Conservation (phyloP, 139 green algal genomes). For the Tetradesmus obliquus region DNA sequence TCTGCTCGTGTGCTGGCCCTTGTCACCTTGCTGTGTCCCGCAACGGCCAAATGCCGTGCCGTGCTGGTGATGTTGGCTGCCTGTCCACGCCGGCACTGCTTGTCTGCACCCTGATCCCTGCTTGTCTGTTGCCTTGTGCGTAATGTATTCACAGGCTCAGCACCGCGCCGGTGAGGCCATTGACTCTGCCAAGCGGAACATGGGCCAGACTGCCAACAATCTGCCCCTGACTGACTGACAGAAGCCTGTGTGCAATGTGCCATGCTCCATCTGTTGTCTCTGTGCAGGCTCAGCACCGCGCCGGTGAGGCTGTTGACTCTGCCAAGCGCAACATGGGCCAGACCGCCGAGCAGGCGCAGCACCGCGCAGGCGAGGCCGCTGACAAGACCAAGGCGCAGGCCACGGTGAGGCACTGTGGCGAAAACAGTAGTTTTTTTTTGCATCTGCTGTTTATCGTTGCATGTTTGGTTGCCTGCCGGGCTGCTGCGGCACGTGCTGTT, state of each 20-base stretch:
- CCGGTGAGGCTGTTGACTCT: constrained; percentile 27
- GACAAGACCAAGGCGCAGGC: constrained; percentile 10
- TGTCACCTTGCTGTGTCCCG: too few relatives aligned
- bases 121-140: neutral
- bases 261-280: too few relatives aligned
- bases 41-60: too few relatives aligned
- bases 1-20: too few relatives aligned
- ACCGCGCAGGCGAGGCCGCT: constrained; percentile 16
- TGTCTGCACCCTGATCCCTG: too few relatives aligned
- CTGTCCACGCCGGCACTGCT: too few relatives aligned
- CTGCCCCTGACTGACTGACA: neutral
- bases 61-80: too few relatives aligned
- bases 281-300: constrained; percentile 31
- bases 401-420: neutral
- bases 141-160: neutral
- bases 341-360: neutral
- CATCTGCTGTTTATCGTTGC: neutral
- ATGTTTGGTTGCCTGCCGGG: too few relatives aligned
- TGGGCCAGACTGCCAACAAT: neutral
- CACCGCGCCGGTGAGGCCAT: constrained; percentile 29
- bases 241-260: neutral
- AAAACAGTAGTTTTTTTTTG: neutral
- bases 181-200: neutral
- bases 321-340: constrained; percentile 6
- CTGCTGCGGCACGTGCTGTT: neutral